These are phyloP conservation scores for Xenoacremonium recifei DNA, from an alignment of 2,329 filamentous ascomycete species.

Conservation along the genomic window DNA sequence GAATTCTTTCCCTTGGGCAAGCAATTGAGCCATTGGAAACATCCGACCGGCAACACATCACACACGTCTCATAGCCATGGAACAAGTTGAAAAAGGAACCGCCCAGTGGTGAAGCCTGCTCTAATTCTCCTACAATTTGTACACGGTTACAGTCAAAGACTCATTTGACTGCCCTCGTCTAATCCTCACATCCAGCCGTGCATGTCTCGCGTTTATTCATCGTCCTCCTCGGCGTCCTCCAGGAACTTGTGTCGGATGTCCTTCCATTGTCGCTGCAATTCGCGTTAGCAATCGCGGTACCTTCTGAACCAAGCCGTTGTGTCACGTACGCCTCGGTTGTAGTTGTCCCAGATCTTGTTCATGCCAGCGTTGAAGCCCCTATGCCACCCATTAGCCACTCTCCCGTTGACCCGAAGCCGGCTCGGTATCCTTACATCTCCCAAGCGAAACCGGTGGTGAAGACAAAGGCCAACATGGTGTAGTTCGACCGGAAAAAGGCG, in stretches of 20 bases:
- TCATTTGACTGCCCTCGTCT: slow-evolving; percentile 19
- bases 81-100: slow-evolving; percentile 12
- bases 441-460: slow-evolving; percentile 87
- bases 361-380: slow-evolving; percentile 82
- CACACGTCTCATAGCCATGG: slow-evolving; percentile 1
- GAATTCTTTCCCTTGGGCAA: too few relatives aligned
- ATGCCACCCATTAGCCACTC: slow-evolving; percentile 32
- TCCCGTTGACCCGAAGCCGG: slow-evolving; percentile 15
- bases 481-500: slow-evolving; percentile 82
- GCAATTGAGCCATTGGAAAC: too few relatives aligned
- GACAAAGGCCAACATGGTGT: slow-evolving; percentile 80
- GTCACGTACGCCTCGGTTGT: slow-evolving; percentile 85
- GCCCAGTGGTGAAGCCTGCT: slow-evolving; percentile 22
- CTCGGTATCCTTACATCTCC: slow-evolving; percentile 73
- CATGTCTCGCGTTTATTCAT: slow-evolving; percentile 32
- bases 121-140: slow-evolving; percentile 32
- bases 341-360: slow-evolving; percentile 83
- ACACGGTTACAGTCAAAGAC: slow-evolving; percentile 31
- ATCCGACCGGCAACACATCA: slow-evolving; percentile 8
- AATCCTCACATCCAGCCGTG: slow-evolving; percentile 14
- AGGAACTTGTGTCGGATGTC: slow-evolving; percentile 93
- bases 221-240: slow-evolving; percentile 63
- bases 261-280: slow-evolving; percentile 92
- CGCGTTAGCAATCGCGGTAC: slow-evolving; percentile 24
- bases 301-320: not conserved